A percentile compares a stretch with the other conserved stretches of the same genome.
Conservation (phyloP, 139 green algal species). For the Astrephomene gubernaculifera region DNA sequence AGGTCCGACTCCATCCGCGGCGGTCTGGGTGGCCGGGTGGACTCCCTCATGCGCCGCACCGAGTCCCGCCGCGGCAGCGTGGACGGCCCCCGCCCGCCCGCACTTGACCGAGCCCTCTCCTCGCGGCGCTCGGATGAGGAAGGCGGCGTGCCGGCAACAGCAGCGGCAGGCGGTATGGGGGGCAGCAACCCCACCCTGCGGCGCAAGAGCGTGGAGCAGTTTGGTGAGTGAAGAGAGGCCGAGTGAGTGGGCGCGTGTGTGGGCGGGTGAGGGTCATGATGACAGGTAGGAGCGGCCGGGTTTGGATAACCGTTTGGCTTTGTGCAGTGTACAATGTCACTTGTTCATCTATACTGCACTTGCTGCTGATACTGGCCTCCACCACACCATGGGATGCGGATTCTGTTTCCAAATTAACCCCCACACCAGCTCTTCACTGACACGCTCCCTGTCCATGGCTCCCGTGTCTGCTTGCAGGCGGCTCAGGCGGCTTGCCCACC, state of each 20-base stretch:
- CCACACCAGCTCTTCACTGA: too few species aligned
- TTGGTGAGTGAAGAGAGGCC: background rate
- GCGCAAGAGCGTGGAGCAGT: conserved; percentile 31
- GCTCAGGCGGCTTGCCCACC: background rate
- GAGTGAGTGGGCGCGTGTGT: background rate
- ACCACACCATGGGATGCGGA: too few species aligned
- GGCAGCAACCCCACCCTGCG: conserved; percentile 20
- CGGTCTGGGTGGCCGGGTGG: background rate
- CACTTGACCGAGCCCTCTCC: conserved; percentile 13
- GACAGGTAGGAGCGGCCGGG: too few species aligned
- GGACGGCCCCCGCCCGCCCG: background rate
- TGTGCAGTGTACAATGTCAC: too few species aligned
- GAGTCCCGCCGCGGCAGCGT: background rate
- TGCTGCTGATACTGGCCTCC: too few species aligned
- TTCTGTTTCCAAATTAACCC: too few species aligned
- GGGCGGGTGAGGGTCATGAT: too few species aligned
- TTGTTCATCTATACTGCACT: too few species aligned
- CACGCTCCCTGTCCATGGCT: too few species aligned
- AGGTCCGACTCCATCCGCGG: conserved; percentile 4
- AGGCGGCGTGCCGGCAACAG: background rate
- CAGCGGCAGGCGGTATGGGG: background rate
- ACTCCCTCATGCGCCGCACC: background rate
- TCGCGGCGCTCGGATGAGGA: background rate
- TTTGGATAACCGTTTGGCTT: too few species aligned
- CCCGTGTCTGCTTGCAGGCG: background rate